Base-by-base conservation (phyloP, 345 rosid genomes). In the Noccaea caerulescens region DNA sequence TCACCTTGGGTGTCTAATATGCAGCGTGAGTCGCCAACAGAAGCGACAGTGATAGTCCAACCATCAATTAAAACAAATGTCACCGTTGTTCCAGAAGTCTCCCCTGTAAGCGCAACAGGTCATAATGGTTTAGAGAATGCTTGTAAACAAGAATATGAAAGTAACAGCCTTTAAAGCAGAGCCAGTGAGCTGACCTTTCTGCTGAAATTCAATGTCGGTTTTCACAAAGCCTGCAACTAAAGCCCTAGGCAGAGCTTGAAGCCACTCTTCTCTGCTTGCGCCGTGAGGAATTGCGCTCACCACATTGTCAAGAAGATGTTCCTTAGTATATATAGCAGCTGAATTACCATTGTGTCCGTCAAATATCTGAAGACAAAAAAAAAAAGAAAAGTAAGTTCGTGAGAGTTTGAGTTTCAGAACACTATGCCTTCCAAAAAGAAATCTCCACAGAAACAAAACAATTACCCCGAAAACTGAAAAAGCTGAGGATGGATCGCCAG, bases 21-120 rank as follows among this genome's bases (percentile, higher is more conserved):
- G 86, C 99, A 95, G 60, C 99, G 86, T 34, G 99, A 95, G 77
- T 95, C 99, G 23, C 99, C 99, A 34, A 95, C 98, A n/a, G 99
- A 92, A 54, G 97, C 99, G 62, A 90, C 98, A 79, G 99, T 95
- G 51, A 95, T 84, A 69, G 99, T 95, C 99, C 98, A 95, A 23
- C 91, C 97, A 82, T 95, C 99, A 44, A 95, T 86, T 63, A 92
- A 76, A 67, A 92, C 99, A 77, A 95, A 95, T 23, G 99, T 95
- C 59, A 92, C 99, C 0, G 99, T 95, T 34, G 99, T 95, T 54
- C 99, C 98, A 32, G 99, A 95, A 72, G 99, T 95, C 76, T 92
- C 98, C 69, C 97, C 98, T 95, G 87, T 63, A 61, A 85, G 41
- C 61, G 57, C 58, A 72, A 51, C 10, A 67, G 65, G 73, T 49